Percentiles rank a stretch among this genome's conserved stretches.
Conservation (phyloP, 192 early-diverging fungal genomes). For the Backusella sp. region DNA sequence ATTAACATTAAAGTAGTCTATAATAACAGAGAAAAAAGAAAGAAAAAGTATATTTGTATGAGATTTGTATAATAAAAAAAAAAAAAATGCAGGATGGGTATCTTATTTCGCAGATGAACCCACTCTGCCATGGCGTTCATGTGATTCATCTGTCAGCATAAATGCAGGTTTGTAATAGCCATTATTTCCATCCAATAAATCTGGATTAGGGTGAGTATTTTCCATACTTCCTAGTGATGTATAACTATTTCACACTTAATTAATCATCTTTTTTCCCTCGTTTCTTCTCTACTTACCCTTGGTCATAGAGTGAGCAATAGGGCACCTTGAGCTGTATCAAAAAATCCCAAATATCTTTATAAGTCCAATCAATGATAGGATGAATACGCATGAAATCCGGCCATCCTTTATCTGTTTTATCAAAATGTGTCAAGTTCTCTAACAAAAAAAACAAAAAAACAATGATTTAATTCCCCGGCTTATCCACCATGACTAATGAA, state of each 20-base stretch:
- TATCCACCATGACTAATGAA: not conserved
- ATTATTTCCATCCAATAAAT: constrained; percentile 46
- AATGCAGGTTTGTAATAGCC: constrained; percentile 62
- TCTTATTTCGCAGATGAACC: constrained; percentile 5
- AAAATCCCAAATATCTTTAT: constrained; percentile 83
- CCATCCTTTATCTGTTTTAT: constrained; percentile 84
- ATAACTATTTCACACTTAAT: constrained; percentile 56
- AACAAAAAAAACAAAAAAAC: not conserved
- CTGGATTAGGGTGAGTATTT: constrained; percentile 86
- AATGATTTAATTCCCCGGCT: not conserved
- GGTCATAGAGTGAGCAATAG: constrained; percentile 89
- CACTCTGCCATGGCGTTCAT: constrained; percentile 64
- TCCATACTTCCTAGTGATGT: constrained; percentile 87
- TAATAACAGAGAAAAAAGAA: not conserved
- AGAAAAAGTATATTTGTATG: not conserved
- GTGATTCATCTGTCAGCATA: constrained; percentile 54
- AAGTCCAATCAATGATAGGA: constrained; percentile 90
- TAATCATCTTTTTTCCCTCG: not conserved
- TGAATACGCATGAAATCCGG: constrained; percentile 89
- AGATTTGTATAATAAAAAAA: not conserved
- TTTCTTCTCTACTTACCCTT: constrained; percentile 54
- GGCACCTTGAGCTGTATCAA: constrained; percentile 62
- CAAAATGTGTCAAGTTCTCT: constrained; percentile 56
- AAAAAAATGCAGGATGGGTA: not conserved
- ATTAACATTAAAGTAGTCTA: not conserved